Evolutionary conservation across 2,329 filamentous ascomycete genomes (phyloP), one percentile per base, ranked within the genome.

Genomic region (Zelopaecilomyces penicillatus): DNA sequence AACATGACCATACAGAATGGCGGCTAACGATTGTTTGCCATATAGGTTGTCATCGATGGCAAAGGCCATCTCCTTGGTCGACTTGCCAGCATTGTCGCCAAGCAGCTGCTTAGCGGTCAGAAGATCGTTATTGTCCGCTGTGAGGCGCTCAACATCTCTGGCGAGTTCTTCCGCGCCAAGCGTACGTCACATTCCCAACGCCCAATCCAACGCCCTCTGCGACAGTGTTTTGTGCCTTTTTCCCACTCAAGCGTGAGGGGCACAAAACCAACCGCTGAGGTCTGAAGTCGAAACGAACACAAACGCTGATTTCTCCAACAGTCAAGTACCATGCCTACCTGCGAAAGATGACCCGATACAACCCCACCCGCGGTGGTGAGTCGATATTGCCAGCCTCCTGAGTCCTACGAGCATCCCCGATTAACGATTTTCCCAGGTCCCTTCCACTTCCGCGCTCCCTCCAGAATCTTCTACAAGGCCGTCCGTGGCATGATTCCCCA

Each of bases 271-370:
- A 48, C 31, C 34, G 27, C 28, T 33, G 26, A 26, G 19, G 28
- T 35, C 12, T 28, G 27, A 2, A 8, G 11, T 30, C 32, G 12
- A 34, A 32, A 31, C 30, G 39, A 36, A 27, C 30, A 11, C 30
- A 33, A 35, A 19, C 29, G 56, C 78, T 83, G 65, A 82, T 67
- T 58, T 55, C 54, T n/a, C 53, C 57, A 58, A 78, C 69, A 98
- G 93, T 98, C 76, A 98, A 98, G 88, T 98, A 98, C 85, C 87
- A 93, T 73, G 88, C 93, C 74, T 97, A 97, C 82, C 85, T 98
- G 67, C 89, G 93, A 82, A 98, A 98, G 86, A 93, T 94, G 78
- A 98, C 93, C 71, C 88, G 93, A 75, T 98, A 84, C 87, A 98
- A 98, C 84, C 90, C 93, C 69, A 96, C 89, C 65, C 90, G 91